phyloP scores from a whole-genome alignment of 352 stramenopile genomes.

The Pythium brachiatum region DNA sequence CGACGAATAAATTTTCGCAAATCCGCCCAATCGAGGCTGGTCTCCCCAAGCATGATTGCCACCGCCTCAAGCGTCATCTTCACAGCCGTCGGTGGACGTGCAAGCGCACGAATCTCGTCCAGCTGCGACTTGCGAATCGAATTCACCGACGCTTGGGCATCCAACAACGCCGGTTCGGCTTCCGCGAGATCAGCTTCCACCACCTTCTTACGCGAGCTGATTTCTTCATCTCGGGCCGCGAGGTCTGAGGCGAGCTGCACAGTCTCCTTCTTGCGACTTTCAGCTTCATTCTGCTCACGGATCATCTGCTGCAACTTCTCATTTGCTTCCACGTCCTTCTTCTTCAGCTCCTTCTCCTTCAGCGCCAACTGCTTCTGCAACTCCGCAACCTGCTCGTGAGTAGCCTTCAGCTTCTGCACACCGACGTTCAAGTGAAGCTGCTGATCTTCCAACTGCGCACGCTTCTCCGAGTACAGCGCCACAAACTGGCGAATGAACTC shows the following conservation, averaged over 20 bases:
- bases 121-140: slow-evolving; percentile 99
- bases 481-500: slow-evolving; percentile 93
- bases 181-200: slow-evolving; percentile 96
- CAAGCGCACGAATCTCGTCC: slow-evolving; percentile 97
- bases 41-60: slow-evolving; percentile 97
- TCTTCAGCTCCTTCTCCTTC: slow-evolving; percentile 94
- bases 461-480: slow-evolving; percentile 89
- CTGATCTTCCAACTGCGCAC: slow-evolving; percentile 92
- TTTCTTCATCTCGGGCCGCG: slow-evolving; percentile 93
- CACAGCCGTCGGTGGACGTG: slow-evolving; percentile 94
- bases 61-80: slow-evolving; percentile 97
- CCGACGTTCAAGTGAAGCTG: slow-evolving; percentile 98
- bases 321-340: slow-evolving; percentile 97
- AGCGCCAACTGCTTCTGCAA: slow-evolving; percentile 89
- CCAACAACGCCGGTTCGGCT: slow-evolving; percentile 96
- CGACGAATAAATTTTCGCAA: slow-evolving; percentile 97
- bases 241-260: slow-evolving; percentile 95
- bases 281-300: slow-evolving; percentile 96
- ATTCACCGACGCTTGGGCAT: slow-evolving; percentile 95
- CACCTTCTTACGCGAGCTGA: slow-evolving; percentile 92
- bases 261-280: slow-evolving; percentile 96
- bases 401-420: slow-evolving; percentile 97
- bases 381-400: slow-evolving; percentile 96
- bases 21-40: slow-evolving; percentile 95
- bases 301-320: slow-evolving; percentile 99